phyloP scores from a whole-genome alignment of 169 alveolate genomes.

The Plasmodium yoelii region DNA sequence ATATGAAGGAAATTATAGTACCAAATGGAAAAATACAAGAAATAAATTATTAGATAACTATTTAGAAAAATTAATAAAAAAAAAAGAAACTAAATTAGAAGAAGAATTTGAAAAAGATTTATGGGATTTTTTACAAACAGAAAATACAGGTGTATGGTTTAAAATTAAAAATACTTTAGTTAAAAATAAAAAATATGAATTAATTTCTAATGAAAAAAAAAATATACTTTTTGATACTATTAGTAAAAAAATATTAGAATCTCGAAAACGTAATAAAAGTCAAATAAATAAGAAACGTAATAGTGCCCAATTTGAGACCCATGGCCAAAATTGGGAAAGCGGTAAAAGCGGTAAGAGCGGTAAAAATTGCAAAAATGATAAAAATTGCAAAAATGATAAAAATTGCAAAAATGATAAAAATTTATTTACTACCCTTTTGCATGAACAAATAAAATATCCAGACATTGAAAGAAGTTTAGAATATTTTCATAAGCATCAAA shows the following conservation, averaged over 20 bases:
- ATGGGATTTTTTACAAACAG: neutral
- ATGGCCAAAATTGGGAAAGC: too few relatives aligned
- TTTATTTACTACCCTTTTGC: conserved; percentile 21
- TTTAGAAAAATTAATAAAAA: conserved; percentile 37
- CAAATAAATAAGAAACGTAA: neutral
- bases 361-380: too few relatives aligned
- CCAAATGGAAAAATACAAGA: conserved; percentile 35
- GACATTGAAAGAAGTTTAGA: conserved; percentile 7
- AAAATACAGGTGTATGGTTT: conserved; percentile 26
- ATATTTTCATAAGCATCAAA: neutral
- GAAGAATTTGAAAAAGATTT: conserved; percentile 23
- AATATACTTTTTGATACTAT: conserved; percentile 21
- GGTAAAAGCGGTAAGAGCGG: too few relatives aligned
- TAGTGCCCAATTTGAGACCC: neutral
- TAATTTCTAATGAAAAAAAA: conserved; percentile 49
- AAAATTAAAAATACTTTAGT: conserved; percentile 52
- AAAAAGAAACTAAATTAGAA: conserved; percentile 15
- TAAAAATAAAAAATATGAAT: conserved; percentile 36
- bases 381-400: too few relatives aligned
- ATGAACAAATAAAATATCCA: conserved; percentile 35
- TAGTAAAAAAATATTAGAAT: conserved; percentile 21
- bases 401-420: conserved; percentile 20
- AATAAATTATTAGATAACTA: conserved; percentile 32
- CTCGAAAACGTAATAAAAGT: neutral
- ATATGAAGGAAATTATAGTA: conserved; percentile 24